Percentiles rank a stretch among this genome's conserved stretches.
Conservation (phyloP, 495 filamentous ascomycete genomes). For the Penicillium crystallinum region DNA sequence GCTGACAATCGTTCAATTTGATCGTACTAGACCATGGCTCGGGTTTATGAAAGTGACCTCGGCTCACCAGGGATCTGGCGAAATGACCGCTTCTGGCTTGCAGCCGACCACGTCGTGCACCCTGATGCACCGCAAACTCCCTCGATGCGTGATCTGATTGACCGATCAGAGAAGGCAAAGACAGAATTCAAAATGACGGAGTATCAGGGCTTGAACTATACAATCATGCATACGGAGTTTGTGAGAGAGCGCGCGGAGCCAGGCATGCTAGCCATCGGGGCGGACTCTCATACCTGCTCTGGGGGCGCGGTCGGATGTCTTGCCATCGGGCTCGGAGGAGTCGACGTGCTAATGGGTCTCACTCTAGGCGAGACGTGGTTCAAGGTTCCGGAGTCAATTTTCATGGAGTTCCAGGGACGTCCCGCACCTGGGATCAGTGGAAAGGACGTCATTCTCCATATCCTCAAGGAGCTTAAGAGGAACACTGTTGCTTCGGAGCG, state of each 20-base stretch:
- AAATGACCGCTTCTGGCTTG: slow-evolving; percentile 48
- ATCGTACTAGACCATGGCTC: neutral
- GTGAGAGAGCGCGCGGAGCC: slow-evolving; percentile 40
- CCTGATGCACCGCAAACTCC: slow-evolving; percentile 25
- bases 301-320: slow-evolving; percentile 37
- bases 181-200: neutral
- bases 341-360: slow-evolving; percentile 42
- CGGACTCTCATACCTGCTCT: slow-evolving; percentile 46
- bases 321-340: slow-evolving; percentile 40
- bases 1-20: neutral
- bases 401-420: slow-evolving; percentile 19
- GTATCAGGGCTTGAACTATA: neutral
- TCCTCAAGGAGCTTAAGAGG: slow-evolving; percentile 38
- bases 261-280: slow-evolving; percentile 41
- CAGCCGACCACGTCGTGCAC: slow-evolving; percentile 43
- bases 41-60: slow-evolving; percentile 8
- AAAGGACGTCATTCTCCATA: slow-evolving; percentile 45
- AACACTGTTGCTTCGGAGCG: slow-evolving; percentile 44
- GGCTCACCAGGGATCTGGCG: slow-evolving; percentile 37
- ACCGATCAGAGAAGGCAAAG: neutral
- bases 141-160: neutral
- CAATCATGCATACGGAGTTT: slow-evolving; percentile 43
- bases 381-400: slow-evolving; percentile 38
- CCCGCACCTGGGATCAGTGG: slow-evolving; percentile 31
- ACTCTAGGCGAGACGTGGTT: slow-evolving; percentile 46